Evolutionary conservation across 2,329 filamentous ascomycete species (phyloP).

Genomic region (Claviceps pazoutovae): DNA sequence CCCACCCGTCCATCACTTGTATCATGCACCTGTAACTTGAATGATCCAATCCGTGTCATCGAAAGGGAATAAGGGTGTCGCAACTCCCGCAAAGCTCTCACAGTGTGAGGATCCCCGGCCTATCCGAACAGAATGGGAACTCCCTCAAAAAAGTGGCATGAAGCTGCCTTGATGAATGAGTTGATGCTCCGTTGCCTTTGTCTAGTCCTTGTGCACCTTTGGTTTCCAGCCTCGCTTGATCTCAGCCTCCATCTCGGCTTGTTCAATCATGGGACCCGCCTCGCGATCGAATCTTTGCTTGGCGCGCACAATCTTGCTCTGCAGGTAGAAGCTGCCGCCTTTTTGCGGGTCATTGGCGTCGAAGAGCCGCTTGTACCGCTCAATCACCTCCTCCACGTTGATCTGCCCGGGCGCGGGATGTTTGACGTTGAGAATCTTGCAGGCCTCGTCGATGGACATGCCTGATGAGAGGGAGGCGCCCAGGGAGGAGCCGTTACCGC

Average conservation of each 20-base stretch:
- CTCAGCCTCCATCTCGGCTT: constrained; percentile 62
- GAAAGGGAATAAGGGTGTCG: not conserved
- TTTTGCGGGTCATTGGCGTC: constrained; percentile 91
- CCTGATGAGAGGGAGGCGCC: constrained; percentile 48
- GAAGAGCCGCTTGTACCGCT: constrained; percentile 87
- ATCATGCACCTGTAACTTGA: not conserved
- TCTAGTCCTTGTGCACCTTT: constrained; percentile 84
- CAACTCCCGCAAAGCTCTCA: not conserved
- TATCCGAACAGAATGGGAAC: not conserved
- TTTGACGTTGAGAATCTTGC: constrained; percentile 92
- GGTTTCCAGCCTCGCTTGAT: constrained; percentile 80
- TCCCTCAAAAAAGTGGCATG: not conserved
- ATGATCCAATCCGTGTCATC: not conserved
- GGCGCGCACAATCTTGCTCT: constrained; percentile 89
- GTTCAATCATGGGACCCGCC: constrained; percentile 56
- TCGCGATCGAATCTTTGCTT: constrained; percentile 87
- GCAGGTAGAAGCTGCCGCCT: constrained; percentile 93
- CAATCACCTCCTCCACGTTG: constrained; percentile 66
- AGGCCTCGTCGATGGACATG: constrained; percentile 90
- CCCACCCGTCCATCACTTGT: not conserved
- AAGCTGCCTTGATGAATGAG: not conserved
- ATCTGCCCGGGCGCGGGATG: constrained; percentile 60
- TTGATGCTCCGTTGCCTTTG: constrained; percentile 5
- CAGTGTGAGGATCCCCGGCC: not conserved
- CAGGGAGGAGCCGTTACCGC: constrained; percentile 37